Evolutionary conservation across 1,139 yeast species (phyloP).

Genomic region (Pneumocystis canis): DNA sequence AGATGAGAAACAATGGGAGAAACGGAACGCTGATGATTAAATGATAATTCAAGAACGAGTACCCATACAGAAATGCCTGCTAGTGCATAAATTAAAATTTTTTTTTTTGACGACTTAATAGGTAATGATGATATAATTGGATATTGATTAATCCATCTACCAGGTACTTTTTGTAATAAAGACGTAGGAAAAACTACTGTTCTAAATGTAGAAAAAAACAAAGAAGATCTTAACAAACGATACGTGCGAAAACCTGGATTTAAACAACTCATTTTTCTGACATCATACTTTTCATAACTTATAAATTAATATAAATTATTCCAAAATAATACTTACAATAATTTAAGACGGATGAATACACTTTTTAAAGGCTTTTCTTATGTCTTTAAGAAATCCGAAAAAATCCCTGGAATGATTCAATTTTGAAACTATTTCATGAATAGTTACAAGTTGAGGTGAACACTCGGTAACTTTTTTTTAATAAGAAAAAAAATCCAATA

Average conservation of each 20-base stretch:
- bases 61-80: background rate
- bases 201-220: background rate
- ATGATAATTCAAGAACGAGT: background rate
- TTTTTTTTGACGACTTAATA: background rate
- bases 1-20: background rate
- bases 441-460: constrained; percentile 57
- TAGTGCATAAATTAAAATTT: background rate
- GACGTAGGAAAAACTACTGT: background rate
- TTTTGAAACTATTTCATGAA: constrained; percentile 2
- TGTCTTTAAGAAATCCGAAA: constrained; percentile 22
- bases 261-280: constrained; percentile 34
- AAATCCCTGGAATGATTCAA: constrained; percentile 14
- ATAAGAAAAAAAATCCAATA: constrained; percentile 52
- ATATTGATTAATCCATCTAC: background rate
- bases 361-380: constrained; percentile 74
- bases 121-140: background rate
- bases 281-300: background rate
- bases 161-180: background rate
- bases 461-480: constrained; percentile 49
- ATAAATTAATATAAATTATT: background rate
- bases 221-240: background rate
- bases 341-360: constrained; percentile 57
- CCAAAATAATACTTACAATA: constrained; percentile 53
- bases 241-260: constrained; percentile 36
- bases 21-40: background rate